phyloP scores from a whole-genome alignment of 2,329 filamentous ascomycete genomes.

The Trichoderma koningii region DNA sequence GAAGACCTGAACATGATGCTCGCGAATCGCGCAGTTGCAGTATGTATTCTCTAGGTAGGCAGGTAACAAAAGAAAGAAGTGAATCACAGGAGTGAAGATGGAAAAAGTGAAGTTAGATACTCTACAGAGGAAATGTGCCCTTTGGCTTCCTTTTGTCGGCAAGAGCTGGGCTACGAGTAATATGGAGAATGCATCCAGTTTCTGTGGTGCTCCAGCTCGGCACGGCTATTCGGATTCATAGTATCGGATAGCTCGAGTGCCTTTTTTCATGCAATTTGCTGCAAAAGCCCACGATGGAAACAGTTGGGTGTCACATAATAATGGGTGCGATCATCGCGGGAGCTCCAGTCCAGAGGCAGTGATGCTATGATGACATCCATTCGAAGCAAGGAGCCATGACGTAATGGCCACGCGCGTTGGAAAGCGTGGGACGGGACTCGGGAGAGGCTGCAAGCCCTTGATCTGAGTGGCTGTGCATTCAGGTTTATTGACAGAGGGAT shows the following conservation, averaged over 20 bases:
- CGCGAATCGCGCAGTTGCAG: no score
- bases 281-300: not conserved
- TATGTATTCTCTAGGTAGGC: no score
- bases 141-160: not conserved
- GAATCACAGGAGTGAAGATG: not conserved
- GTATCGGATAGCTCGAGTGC: not conserved
- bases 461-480: not conserved
- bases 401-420: constrained; percentile 23
- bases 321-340: not conserved
- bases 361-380: constrained; percentile 25
- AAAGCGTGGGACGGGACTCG: constrained; percentile 11
- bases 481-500: no score
- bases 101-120: not conserved
- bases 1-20: constrained; percentile 38
- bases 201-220: not conserved
- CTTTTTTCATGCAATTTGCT: not conserved
- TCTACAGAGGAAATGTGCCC: no score
- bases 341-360: not conserved
- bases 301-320: not conserved
- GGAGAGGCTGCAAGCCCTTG: not conserved
- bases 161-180: not conserved
- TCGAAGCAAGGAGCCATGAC: constrained; percentile 14
- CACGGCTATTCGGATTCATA: constrained; percentile 5
- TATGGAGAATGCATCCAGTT: not conserved
- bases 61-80: not conserved